Evolutionary conservation across 2,329 filamentous ascomycete genomes (phyloP).

Genomic region (Cladosporium austrohemisphaericum): DNA sequence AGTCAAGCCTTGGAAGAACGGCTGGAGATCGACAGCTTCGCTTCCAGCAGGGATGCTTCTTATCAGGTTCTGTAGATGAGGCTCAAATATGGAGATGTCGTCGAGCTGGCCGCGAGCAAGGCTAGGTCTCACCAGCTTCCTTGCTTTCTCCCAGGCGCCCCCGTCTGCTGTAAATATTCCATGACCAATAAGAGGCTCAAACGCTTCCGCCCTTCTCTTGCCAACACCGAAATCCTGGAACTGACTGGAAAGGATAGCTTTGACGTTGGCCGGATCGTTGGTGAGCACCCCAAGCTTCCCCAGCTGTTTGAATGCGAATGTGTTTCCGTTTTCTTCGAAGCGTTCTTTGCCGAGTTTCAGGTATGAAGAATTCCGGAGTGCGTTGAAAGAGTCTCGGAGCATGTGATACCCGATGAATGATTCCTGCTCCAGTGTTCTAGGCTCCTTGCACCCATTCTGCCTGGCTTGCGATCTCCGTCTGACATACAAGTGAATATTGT

Average conservation of each 20-base stretch:
- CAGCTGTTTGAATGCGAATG: constrained; percentile 2
- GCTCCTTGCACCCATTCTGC: background rate
- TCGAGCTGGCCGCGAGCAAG: constrained; percentile 81
- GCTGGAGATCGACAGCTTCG: constrained; percentile 63
- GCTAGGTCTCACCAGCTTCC: constrained; percentile 79
- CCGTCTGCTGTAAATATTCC: constrained; percentile 69
- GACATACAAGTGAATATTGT: background rate
- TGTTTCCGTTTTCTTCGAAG: constrained; percentile 4
- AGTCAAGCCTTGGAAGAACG: constrained; percentile 77
- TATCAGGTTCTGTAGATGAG: constrained; percentile 71
- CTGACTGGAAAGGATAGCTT: constrained; percentile 79
- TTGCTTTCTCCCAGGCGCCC: constrained; percentile 70
- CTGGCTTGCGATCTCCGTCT: background rate
- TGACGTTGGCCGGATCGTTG: constrained; percentile 82
- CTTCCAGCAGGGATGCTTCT: constrained; percentile 49
- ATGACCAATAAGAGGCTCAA: constrained; percentile 26
- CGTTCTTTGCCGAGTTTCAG: constrained; percentile 3
- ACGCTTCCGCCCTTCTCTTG: constrained; percentile 18
- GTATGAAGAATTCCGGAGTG: background rate
- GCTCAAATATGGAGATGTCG: constrained; percentile 76
- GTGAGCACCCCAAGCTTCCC: constrained; percentile 58
- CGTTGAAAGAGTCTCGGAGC: constrained; percentile 7
- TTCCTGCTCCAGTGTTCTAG: background rate
- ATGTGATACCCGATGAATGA: constrained; percentile 3
- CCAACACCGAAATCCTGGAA: constrained; percentile 85